Conservation (phyloP, 2,329 filamentous ascomycete species). For the Acarospora socialis region DNA sequence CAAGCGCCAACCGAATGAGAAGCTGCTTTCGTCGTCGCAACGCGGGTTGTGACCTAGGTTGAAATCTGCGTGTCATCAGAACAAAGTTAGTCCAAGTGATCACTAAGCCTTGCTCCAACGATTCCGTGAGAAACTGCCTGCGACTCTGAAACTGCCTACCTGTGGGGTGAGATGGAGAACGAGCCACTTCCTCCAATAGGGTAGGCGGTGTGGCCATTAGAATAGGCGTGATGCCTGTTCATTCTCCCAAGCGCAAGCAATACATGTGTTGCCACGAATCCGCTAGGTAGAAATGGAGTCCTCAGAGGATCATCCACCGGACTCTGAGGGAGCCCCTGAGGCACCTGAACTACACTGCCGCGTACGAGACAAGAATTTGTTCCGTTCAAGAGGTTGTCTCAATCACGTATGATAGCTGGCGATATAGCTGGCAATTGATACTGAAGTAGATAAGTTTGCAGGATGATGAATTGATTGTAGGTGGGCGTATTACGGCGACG, state of each 20-base stretch:
- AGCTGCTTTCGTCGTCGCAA: constrained; percentile 60
- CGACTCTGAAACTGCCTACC: constrained; percentile 37
- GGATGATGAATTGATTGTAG: no score
- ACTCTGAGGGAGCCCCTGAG: no score
- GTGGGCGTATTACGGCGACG: no score
- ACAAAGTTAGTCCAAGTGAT: not conserved
- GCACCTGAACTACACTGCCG: no score
- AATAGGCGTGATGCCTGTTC: constrained; percentile 73
- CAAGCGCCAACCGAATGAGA: constrained; percentile 50
- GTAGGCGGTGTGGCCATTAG: constrained; percentile 60
- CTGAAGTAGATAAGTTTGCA: no score
- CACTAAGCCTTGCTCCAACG: constrained; percentile 12
- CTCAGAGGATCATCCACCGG: no score
- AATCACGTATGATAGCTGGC: no score
- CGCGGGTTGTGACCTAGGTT: constrained; percentile 64
- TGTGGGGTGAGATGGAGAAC: constrained; percentile 80
- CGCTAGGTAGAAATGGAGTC: no score
- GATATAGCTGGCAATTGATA: no score
- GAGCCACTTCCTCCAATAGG: constrained; percentile 53
- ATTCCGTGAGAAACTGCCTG: constrained; percentile 10
- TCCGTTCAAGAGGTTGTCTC: no score
- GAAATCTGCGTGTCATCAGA: constrained; percentile 48
- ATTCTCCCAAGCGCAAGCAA: constrained; percentile 45
- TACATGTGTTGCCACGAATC: no score
- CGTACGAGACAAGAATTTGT: no score